Percentiles rank a stretch among this genome's conserved stretches.
phyloP scores from a whole-genome alignment of 2,329 filamentous ascomycete genomes.

The Alternaria infectoria region DNA sequence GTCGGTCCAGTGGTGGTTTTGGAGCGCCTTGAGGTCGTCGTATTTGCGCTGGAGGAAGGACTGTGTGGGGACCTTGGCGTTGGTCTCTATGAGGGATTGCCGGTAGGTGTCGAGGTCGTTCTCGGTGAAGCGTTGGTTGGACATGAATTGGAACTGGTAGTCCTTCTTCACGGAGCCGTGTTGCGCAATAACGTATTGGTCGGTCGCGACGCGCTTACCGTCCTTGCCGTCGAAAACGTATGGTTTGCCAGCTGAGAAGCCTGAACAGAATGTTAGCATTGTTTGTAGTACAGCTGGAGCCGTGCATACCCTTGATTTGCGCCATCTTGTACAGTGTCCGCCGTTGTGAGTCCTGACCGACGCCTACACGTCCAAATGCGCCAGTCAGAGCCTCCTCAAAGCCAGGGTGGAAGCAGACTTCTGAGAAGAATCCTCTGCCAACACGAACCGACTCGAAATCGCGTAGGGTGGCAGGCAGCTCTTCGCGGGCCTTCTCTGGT shows the following conservation, averaged over 20 bases:
- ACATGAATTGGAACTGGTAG: conserved; percentile 90
- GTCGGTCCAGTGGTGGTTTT: conserved; percentile 82
- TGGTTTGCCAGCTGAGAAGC: conserved; percentile 77
- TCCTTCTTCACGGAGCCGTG: conserved; percentile 84
- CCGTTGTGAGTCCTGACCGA: conserved; percentile 78
- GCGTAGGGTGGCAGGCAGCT: conserved; percentile 73
- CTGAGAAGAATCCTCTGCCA: conserved; percentile 82
- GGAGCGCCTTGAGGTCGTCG: conserved; percentile 77
- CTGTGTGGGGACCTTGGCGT: conserved; percentile 75
- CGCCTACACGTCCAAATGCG: conserved; percentile 83
- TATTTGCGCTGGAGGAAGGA: conserved; percentile 73
- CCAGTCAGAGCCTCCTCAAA: conserved; percentile 83
- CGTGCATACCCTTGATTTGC: conserved; percentile 75
- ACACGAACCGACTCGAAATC: conserved; percentile 86
- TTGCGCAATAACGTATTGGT: conserved; percentile 81
- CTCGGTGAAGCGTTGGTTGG: conserved; percentile 84
- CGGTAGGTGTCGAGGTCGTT: conserved; percentile 83
- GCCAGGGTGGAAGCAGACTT: conserved; percentile 90
- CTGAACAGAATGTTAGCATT: conserved; percentile 54
- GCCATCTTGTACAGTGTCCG: conserved; percentile 86
- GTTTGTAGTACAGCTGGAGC: background rate
- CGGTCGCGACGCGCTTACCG: conserved; percentile 79
- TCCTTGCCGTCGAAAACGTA: conserved; percentile 80
- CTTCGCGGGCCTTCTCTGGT: conserved; percentile 63
- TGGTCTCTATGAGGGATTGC: conserved; percentile 71